A percentile compares a stretch with the other conserved stretches of the same genome.
These are phyloP conservation scores for Saccharum hybrid DNA, from an alignment of 202 grass and related monocot genomes.

Conservation along the genomic window DNA sequence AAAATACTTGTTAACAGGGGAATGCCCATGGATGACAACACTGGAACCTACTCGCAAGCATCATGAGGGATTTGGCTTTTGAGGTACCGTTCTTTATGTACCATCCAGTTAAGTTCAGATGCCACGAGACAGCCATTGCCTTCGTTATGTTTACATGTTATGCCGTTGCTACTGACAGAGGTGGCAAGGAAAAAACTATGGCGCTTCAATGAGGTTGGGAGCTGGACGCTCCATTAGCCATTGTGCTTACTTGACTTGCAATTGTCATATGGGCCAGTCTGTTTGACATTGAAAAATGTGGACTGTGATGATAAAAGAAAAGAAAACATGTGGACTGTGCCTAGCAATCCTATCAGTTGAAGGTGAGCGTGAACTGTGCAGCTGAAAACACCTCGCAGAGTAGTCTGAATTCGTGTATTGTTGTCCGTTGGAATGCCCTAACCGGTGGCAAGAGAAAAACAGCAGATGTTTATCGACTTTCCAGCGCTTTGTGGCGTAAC, in stretches of 20 bases:
- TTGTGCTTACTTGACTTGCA: constrained; percentile 16
- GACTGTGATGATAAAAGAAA: neutral
- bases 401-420: constrained; percentile 21
- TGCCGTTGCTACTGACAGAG: neutral
- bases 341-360: neutral
- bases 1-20: constrained; percentile 52
- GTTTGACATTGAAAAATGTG: constrained; percentile 5
- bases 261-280: neutral
- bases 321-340: neutral
- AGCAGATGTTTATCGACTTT: neutral
- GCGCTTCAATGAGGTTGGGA: constrained; percentile 15
- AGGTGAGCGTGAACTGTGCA: neutral
- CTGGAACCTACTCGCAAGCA: constrained; percentile 43
- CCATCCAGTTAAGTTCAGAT: neutral
- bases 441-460: neutral
- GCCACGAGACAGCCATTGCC: neutral
- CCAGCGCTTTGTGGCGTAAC: neutral
- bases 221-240: constrained; percentile 17
- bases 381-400: constrained; percentile 15
- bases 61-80: constrained; percentile 26
- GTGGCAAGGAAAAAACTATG: constrained; percentile 19
- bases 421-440: neutral
- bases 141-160: constrained; percentile 20
- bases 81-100: constrained; percentile 41
- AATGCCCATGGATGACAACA: constrained; percentile 56